These are phyloP conservation scores for Davidsoniella eucalypti DNA, from an alignment of 2,329 filamentous ascomycete genomes.

Conservation along the genomic window DNA sequence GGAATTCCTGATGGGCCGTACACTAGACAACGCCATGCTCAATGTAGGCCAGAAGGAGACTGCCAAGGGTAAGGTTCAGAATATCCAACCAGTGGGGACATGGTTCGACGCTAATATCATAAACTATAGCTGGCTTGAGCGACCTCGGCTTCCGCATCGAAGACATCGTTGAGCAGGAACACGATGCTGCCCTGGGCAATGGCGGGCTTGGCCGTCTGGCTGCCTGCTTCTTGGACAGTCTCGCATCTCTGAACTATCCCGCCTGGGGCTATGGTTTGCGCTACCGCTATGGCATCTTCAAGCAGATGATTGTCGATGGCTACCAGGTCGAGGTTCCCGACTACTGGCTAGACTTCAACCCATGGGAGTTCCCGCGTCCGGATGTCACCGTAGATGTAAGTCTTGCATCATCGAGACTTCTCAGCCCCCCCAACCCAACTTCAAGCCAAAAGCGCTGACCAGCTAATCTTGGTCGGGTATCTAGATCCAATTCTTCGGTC, in stretches of 20 bases:
- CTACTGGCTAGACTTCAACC: slow-evolving; percentile 99
- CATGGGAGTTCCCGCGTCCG: slow-evolving; percentile 94
- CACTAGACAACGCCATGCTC: slow-evolving; percentile 95
- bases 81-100: neutral
- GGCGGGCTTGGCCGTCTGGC: slow-evolving; percentile 88
- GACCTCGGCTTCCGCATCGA: slow-evolving; percentile 95
- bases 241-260: slow-evolving; percentile 86
- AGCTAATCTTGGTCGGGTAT: neutral
- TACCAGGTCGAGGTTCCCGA: slow-evolving; percentile 97
- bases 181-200: slow-evolving; percentile 91
- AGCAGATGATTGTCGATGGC: slow-evolving; percentile 95
- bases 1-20: slow-evolving; percentile 93
- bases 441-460: neutral
- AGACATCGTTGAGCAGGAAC: slow-evolving; percentile 85
- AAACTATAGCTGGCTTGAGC: slow-evolving; percentile 51
- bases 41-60: slow-evolving; percentile 80
- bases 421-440: neutral
- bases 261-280: slow-evolving; percentile 95
- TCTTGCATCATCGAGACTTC: slow-evolving; percentile 3
- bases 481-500: slow-evolving; percentile 82
- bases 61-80: slow-evolving; percentile 47
- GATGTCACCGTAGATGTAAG: slow-evolving; percentile 79
- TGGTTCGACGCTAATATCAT: slow-evolving; percentile 22
- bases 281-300: slow-evolving; percentile 97
- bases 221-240: slow-evolving; percentile 90